Evolutionary conservation across 768 basidiomycete genomes (phyloP).

Genomic region (Calocybe indica): DNA sequence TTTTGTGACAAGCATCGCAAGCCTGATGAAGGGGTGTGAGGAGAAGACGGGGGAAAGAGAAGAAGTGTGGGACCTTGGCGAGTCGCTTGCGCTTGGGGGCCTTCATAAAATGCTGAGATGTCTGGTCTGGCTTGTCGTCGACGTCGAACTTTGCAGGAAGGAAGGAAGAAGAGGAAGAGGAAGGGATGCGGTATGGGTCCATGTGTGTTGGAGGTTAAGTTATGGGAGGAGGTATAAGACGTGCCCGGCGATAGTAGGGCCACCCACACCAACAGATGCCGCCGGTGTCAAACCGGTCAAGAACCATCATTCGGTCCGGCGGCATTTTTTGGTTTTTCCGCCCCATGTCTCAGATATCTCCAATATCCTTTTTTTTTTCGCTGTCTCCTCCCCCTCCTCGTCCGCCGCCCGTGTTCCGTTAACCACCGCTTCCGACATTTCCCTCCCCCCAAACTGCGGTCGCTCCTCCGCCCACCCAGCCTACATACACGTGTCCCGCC

Average conservation of each 20-base stretch:
- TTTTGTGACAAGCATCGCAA: slow-evolving; percentile 82
- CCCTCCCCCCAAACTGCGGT: no score
- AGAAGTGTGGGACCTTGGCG: slow-evolving; percentile 33
- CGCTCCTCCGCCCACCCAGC: no score
- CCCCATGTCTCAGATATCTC: background rate
- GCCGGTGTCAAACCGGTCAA: slow-evolving; percentile 21
- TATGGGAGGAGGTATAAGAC: slow-evolving; percentile 13
- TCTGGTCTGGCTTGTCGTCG: slow-evolving; percentile 23
- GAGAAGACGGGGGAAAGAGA: background rate
- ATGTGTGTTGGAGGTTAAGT: slow-evolving; percentile 19
- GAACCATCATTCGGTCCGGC: slow-evolving; percentile 12
- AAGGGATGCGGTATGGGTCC: slow-evolving; percentile 28
- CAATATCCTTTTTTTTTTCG: no score
- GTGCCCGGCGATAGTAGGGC: slow-evolving; percentile 17
- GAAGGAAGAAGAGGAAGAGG: slow-evolving; percentile 15
- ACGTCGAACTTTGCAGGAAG: slow-evolving; percentile 17
- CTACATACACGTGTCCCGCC: no score
- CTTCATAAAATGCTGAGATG: slow-evolving; percentile 28
- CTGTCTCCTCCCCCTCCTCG: no score
- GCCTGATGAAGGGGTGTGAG: slow-evolving; percentile 30
- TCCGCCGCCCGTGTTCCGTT: no score
- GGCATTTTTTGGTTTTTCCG: slow-evolving; percentile 8
- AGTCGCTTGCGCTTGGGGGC: slow-evolving; percentile 51
- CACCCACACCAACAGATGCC: slow-evolving; percentile 16
- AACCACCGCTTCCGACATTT: no score